phyloP scores from a whole-genome alignment of 2,329 filamentous ascomycete genomes.

The Pestalotiopsis sp. region DNA sequence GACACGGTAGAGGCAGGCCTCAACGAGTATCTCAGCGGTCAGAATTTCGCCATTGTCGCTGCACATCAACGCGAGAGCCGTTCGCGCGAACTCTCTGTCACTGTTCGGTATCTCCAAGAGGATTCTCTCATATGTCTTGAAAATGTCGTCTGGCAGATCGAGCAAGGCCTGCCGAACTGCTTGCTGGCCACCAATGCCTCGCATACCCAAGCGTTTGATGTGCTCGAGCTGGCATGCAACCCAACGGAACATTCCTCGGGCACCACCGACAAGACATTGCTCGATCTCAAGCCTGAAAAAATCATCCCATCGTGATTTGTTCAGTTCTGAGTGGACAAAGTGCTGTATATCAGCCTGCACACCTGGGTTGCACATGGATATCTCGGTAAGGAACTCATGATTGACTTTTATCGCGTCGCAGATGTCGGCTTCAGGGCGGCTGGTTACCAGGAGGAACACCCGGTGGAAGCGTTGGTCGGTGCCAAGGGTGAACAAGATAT shows the following conservation, averaged over 20 bases:
- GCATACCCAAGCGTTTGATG: slow-evolving; percentile 19
- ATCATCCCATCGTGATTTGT: neutral
- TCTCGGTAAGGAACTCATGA: neutral
- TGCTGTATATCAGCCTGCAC: slow-evolving; percentile 28
- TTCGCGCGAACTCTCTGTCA: slow-evolving; percentile 25
- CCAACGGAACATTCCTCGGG: slow-evolving; percentile 32
- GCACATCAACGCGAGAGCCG: slow-evolving; percentile 28
- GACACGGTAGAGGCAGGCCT: slow-evolving; percentile 26
- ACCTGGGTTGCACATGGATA: slow-evolving; percentile 30
- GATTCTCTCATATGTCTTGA: slow-evolving; percentile 29
- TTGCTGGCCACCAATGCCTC: slow-evolving; percentile 3
- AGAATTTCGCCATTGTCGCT: slow-evolving; percentile 24
- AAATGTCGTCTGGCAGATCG: slow-evolving; percentile 24
- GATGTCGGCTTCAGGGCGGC: slow-evolving; percentile 32
- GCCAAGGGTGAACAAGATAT: slow-evolving; percentile 24
- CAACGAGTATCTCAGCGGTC: slow-evolving; percentile 26
- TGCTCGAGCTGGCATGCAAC: slow-evolving; percentile 29
- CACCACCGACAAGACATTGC: slow-evolving; percentile 18
- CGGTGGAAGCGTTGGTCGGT: slow-evolving; percentile 23
- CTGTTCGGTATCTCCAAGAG: slow-evolving; percentile 20
- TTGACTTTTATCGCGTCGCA: slow-evolving; percentile 14
- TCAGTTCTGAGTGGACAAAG: slow-evolving; percentile 22
- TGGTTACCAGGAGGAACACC: slow-evolving; percentile 31
- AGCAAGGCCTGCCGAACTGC: slow-evolving; percentile 18
- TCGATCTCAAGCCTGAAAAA: slow-evolving; percentile 20